Evolutionary conservation across 345 rosid genomes (phyloP).

Genomic region (Brassica nigra): DNA sequence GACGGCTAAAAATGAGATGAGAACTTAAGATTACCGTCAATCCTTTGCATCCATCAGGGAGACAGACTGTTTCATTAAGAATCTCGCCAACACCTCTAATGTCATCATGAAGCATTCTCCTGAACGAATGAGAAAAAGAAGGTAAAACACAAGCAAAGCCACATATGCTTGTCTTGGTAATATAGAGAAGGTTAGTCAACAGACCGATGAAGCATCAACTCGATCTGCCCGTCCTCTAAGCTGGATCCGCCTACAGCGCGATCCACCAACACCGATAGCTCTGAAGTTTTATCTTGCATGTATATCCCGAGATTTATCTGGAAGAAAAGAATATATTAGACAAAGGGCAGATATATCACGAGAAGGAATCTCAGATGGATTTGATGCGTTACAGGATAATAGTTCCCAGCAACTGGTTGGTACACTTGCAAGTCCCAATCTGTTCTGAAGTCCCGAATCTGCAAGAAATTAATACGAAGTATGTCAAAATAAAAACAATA

Average conservation of each 20-base stretch:
- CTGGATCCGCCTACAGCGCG: constrained; percentile 91
- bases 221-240: constrained; percentile 82
- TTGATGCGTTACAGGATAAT: constrained; percentile 72
- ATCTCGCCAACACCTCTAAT: constrained; percentile 86
- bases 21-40: constrained; percentile 66
- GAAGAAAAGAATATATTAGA: constrained; percentile 18
- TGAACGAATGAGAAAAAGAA: constrained; percentile 23
- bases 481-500: background rate
- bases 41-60: constrained; percentile 72
- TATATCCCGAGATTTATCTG: constrained; percentile 89
- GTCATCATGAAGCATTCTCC: constrained; percentile 91
- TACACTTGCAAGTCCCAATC: constrained; percentile 86
- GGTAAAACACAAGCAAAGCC: constrained; percentile 15
- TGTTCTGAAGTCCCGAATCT: constrained; percentile 82
- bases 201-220: constrained; percentile 93
- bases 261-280: constrained; percentile 86
- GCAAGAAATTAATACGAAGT: constrained; percentile 10
- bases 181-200: constrained; percentile 11
- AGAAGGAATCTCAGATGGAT: constrained; percentile 20
- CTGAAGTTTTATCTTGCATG: constrained; percentile 64
- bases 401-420: constrained; percentile 93
- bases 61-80: constrained; percentile 84
- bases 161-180: background rate
- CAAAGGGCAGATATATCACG: constrained; percentile 6
- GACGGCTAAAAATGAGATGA: constrained; percentile 17